Percentiles rank a stretch among this genome's conserved stretches.
Evolutionary conservation across 495 filamentous ascomycete genomes (phyloP).

Genomic region (Aspergillus nidulans): DNA sequence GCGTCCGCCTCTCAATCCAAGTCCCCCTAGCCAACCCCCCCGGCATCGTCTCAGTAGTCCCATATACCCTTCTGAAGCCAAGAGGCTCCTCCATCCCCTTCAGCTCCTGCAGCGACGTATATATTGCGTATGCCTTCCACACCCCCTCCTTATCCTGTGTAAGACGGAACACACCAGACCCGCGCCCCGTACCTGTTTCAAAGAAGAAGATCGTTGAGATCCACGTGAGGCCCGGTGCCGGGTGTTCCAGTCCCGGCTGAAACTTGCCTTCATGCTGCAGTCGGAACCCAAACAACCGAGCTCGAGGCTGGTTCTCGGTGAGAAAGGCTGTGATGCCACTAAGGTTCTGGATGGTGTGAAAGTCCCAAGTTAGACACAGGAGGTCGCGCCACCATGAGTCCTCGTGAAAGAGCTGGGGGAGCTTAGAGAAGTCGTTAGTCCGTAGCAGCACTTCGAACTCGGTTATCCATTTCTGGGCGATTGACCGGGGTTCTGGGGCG

Average conservation of each 20-base stretch:
- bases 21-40: slow-evolving; percentile 56
- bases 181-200: slow-evolving; percentile 49
- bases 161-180: slow-evolving; percentile 54
- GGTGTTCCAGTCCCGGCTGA: slow-evolving; percentile 35
- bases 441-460: slow-evolving; percentile 23
- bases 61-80: slow-evolving; percentile 41
- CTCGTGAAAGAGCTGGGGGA: slow-evolving; percentile 43
- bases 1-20: slow-evolving; percentile 60
- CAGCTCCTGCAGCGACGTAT: slow-evolving; percentile 54
- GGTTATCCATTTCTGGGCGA: slow-evolving; percentile 39
- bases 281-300: slow-evolving; percentile 28
- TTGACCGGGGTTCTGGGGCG: slow-evolving; percentile 20
- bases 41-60: slow-evolving; percentile 56
- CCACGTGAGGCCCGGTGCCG: slow-evolving; percentile 44
- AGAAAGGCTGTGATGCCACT: slow-evolving; percentile 48
- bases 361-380: slow-evolving; percentile 55
- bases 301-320: slow-evolving; percentile 28
- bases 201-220: slow-evolving; percentile 51
- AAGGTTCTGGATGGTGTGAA: slow-evolving; percentile 49
- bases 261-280: slow-evolving; percentile 42
- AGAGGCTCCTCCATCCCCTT: slow-evolving; percentile 48
- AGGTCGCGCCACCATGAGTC: slow-evolving; percentile 63
- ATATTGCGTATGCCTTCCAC: slow-evolving; percentile 66
- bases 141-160: slow-evolving; percentile 41
- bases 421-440: slow-evolving; percentile 12